Conservation (phyloP, 768 basidiomycete genomes). For the Psilocybe cubensis region DNA sequence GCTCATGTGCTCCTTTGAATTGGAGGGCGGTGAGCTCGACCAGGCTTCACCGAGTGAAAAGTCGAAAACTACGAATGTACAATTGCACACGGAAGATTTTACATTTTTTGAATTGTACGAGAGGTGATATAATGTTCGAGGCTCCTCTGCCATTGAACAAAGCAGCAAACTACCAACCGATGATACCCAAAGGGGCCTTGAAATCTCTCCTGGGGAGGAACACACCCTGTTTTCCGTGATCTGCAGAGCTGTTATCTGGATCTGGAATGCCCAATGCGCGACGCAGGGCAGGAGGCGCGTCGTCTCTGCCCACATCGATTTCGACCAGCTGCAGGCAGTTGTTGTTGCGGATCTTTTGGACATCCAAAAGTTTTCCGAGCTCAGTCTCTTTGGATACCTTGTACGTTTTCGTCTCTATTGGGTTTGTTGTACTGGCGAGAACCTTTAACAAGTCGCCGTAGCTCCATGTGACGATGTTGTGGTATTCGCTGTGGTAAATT, state of each 20-base stretch:
- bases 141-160: too few relatives aligned
- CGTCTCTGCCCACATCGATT: constrained; percentile 7
- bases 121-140: too few relatives aligned
- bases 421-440: neutral
- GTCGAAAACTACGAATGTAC: too few relatives aligned
- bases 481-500: constrained; percentile 7
- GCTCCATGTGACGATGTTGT: constrained; percentile 14
- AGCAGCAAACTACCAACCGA: neutral
- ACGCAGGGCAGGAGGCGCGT: constrained; percentile 7
- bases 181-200: neutral
- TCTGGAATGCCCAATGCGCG: constrained; percentile 1
- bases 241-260: neutral
- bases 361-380: constrained; percentile 6
- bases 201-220: neutral
- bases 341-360: neutral
- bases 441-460: constrained; percentile 9
- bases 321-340: constrained; percentile 3
- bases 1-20: too few relatives aligned
- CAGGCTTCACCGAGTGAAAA: too few relatives aligned
- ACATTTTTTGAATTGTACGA: too few relatives aligned
- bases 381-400: constrained; percentile 1
- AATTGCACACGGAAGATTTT: too few relatives aligned
- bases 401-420: constrained; percentile 3
- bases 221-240: neutral
- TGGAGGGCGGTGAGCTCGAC: too few relatives aligned